phyloP scores from a whole-genome alignment of 257 asterid species.

The Mentha longifolia region DNA sequence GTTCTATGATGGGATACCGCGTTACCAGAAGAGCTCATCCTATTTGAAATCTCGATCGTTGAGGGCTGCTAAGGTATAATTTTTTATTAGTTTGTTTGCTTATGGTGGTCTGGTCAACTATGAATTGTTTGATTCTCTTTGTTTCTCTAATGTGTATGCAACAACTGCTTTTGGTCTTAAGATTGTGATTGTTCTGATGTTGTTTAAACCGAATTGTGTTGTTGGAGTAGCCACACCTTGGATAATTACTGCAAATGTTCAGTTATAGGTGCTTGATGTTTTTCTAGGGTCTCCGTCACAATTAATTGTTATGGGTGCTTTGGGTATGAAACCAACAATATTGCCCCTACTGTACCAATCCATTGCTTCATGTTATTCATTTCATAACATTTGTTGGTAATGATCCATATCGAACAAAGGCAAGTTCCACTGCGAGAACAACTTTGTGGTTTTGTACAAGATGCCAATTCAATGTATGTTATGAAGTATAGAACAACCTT shows the following conservation, averaged over 20 bases:
- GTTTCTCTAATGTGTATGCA: neutral
- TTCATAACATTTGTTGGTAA: neutral
- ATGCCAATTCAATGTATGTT: constrained; percentile 3
- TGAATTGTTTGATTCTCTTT: constrained; percentile 4
- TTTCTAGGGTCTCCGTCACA: neutral
- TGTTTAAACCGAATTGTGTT: neutral
- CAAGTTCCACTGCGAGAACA: neutral
- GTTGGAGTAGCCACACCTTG: neutral
- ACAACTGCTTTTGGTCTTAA: neutral
- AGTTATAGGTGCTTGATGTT: constrained; percentile 22
- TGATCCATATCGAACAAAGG: neutral
- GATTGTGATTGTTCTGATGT: constrained; percentile 1
- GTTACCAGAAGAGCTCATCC: constrained; percentile 48
- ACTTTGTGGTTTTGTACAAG: constrained; percentile 20
- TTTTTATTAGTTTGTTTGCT: neutral
- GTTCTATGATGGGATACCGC: constrained; percentile 82
- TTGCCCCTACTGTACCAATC: neutral
- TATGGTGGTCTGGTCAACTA: neutral
- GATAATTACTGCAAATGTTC: neutral
- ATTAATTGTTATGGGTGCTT: neutral
- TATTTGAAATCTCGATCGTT: constrained; percentile 60
- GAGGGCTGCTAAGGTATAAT: constrained; percentile 53
- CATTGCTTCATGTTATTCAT: constrained; percentile 9
- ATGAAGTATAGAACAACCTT: neutral
- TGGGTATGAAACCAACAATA: neutral